Evolutionary conservation across 768 basidiomycete species (phyloP).

Genomic region (Calocera viscosa): DNA sequence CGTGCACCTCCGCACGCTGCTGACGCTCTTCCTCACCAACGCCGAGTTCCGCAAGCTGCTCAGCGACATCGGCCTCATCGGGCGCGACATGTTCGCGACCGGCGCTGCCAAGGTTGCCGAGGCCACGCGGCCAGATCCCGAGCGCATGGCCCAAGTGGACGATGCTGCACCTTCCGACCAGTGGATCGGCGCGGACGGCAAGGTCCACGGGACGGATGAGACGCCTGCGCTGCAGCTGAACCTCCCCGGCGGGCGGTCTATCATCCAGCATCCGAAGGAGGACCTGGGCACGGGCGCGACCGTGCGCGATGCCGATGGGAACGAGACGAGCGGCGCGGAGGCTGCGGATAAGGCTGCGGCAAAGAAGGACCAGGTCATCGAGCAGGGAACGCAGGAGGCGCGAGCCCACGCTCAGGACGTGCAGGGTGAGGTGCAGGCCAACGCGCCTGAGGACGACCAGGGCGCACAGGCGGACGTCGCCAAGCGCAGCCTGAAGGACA

Average conservation of each 20-base stretch:
- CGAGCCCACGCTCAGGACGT: background rate
- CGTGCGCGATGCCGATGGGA: conserved; percentile 28
- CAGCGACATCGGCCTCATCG: conserved; percentile 61
- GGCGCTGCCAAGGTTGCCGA: conserved; percentile 59
- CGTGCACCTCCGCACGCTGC: conserved; percentile 74
- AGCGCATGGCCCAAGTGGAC: conserved; percentile 51
- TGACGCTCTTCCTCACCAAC: conserved; percentile 81
- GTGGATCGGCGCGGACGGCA: conserved; percentile 42
- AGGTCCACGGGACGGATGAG: conserved; percentile 32
- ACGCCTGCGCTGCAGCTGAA: conserved; percentile 38
- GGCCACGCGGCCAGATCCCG: conserved; percentile 50
- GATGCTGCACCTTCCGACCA: conserved; percentile 54
- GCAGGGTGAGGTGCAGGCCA: background rate
- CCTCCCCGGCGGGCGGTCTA: conserved; percentile 35
- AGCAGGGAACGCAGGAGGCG: background rate
- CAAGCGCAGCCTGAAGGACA: conserved; percentile 23
- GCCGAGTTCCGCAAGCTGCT: conserved; percentile 83
- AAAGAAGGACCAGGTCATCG: conserved; percentile 21
- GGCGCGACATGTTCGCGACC: conserved; percentile 71
- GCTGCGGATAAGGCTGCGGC: conserved; percentile 24
- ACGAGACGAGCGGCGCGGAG: conserved; percentile 25
- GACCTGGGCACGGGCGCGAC: conserved; percentile 31
- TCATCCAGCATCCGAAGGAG: conserved; percentile 42
- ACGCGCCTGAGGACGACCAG: conserved; percentile 24
- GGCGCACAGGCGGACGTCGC: conserved; percentile 23